A percentile compares a stretch with the other conserved stretches of the same genome.
Evolutionary conservation across 2,329 filamentous ascomycete genomes (phyloP).

Genomic region (Apiospora koreana): DNA sequence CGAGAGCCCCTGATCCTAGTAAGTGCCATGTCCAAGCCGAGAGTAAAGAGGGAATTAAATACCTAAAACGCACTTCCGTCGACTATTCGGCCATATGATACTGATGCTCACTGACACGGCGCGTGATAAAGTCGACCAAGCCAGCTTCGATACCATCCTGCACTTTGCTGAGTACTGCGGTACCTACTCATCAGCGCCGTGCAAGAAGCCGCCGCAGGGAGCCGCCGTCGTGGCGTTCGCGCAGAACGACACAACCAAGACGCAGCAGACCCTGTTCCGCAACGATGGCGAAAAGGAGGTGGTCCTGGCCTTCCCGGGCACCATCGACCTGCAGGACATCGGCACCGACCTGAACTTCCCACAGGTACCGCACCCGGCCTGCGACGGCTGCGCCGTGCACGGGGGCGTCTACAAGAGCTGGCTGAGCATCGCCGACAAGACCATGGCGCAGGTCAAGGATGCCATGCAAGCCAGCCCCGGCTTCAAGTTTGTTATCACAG

Average conservation of each 20-base stretch:
- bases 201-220: background rate
- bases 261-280: background rate
- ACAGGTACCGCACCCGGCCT: background rate
- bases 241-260: background rate
- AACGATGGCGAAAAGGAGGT: background rate
- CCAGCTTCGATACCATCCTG: background rate
- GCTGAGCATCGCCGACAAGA: background rate
- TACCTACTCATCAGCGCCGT: background rate
- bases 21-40: background rate
- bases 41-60: no score
- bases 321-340: background rate
- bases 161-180: background rate
- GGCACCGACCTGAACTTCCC: background rate
- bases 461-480: background rate
- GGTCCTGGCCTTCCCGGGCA: background rate
- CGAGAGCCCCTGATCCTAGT: background rate
- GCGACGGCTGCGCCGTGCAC: background rate
- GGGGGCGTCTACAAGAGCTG: background rate
- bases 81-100: no score
- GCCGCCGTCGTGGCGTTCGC: background rate
- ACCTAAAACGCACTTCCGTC: no score
- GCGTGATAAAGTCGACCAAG: background rate
- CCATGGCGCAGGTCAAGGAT: background rate
- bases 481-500: background rate
- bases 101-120: no score